Conservation (phyloP, 176 grass and related monocot genomes). For the Paspalum vaginatum region DNA sequence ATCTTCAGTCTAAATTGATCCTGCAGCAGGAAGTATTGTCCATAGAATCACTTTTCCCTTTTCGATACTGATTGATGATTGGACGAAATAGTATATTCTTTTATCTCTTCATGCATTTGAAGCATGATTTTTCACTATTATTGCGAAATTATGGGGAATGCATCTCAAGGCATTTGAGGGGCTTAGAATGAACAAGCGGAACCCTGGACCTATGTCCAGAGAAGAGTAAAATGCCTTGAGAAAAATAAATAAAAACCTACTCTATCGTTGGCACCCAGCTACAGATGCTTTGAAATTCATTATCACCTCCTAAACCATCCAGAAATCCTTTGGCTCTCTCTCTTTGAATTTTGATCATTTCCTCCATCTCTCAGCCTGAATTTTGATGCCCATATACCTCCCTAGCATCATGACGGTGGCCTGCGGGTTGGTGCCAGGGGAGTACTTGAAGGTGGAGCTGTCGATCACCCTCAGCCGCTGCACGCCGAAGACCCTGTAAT, state of each 20-base stretch:
- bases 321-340: constrained; percentile 13
- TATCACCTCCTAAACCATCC: background rate
- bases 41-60: background rate
- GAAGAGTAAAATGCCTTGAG: background rate
- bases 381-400: constrained; percentile 83
- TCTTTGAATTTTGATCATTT: constrained; percentile 23
- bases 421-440: constrained; percentile 83
- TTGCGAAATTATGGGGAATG: constrained; percentile 11
- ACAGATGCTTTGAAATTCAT: constrained; percentile 20
- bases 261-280: constrained; percentile 30
- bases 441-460: constrained; percentile 75
- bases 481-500: constrained; percentile 70
- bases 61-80: background rate
- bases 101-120: constrained; percentile 16
- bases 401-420: constrained; percentile 97
- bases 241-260: constrained; percentile 3
- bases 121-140: background rate
- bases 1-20: constrained; percentile 17
- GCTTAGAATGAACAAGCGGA: constrained; percentile 29
- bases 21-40: background rate
- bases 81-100: background rate
- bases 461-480: constrained; percentile 68
- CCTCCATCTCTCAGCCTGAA: constrained; percentile 64
- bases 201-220: constrained; percentile 8
- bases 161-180: constrained; percentile 11